Percentiles rank a stretch among this genome's conserved stretches.
Conservation (phyloP, 176 grass and related monocot species). For the Alloteropsis semialata region DNA sequence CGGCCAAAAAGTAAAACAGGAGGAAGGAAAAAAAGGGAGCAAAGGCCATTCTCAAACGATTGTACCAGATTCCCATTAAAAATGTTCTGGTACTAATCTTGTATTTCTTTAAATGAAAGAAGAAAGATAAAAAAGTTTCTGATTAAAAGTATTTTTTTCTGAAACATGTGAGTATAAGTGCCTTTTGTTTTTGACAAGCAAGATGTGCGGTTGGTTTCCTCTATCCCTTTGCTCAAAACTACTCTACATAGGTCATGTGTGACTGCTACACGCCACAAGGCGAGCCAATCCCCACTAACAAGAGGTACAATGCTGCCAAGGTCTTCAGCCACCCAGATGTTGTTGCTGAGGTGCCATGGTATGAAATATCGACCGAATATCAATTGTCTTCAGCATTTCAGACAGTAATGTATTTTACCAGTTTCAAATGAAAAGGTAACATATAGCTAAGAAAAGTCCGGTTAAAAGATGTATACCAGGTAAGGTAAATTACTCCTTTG, state of each 20-base stretch:
- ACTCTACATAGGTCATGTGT: conserved; percentile 74
- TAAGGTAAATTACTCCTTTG: not conserved
- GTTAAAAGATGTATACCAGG: not conserved
- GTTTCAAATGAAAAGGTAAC: not conserved
- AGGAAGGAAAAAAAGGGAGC: not conserved
- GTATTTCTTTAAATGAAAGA: not conserved
- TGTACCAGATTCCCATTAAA: not conserved
- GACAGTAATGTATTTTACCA: not conserved
- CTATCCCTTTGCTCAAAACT: not conserved
- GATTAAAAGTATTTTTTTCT: not conserved
- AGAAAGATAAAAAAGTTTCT: not conserved
- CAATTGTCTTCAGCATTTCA: not conserved
- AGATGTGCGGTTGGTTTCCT: not conserved
- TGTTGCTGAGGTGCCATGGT: conserved; percentile 73
- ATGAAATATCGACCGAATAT: not conserved
- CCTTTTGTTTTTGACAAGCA: not conserved
- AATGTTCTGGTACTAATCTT: not conserved
- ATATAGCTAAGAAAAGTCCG: too few relatives aligned
- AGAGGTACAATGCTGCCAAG: conserved; percentile 77
- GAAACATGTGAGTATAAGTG: not conserved
- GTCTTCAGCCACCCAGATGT: conserved; percentile 75
- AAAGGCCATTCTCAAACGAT: not conserved
- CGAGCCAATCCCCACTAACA: conserved; percentile 77
- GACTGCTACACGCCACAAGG: conserved; percentile 96
- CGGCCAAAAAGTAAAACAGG: not conserved